Conservation (phyloP, 345 rosid genomes). For the Salix caprea region DNA sequence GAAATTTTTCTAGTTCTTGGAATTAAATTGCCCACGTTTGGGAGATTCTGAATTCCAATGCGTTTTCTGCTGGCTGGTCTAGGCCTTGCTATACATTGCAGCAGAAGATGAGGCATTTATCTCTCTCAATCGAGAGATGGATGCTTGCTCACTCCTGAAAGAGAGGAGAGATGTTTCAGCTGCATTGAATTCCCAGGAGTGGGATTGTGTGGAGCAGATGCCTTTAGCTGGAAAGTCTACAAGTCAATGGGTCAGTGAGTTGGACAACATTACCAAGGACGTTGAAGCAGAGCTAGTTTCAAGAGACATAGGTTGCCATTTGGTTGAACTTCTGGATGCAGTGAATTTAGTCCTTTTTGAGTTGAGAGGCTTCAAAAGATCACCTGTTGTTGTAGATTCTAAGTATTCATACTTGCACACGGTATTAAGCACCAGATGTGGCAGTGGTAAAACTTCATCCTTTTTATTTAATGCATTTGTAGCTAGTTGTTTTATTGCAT, state of each 20-base stretch:
- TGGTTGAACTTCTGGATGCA: constrained; percentile 75
- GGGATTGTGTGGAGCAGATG: constrained; percentile 49
- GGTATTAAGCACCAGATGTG: constrained; percentile 60
- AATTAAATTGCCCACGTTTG: not conserved
- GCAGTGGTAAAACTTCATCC: constrained; percentile 62
- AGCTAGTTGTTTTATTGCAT: constrained; percentile 1
- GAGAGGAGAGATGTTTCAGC: constrained; percentile 44
- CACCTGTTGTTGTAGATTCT: constrained; percentile 57
- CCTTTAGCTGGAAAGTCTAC: constrained; percentile 61
- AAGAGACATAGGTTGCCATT: constrained; percentile 76
- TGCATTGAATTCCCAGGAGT: constrained; percentile 32
- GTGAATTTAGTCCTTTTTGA: constrained; percentile 76
- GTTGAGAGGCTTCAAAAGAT: constrained; percentile 73
- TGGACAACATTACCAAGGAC: constrained; percentile 66
- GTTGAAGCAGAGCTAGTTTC: constrained; percentile 79
- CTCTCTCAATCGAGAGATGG: constrained; percentile 54
- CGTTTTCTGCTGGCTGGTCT: constrained; percentile 19
- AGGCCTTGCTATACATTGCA: constrained; percentile 77
- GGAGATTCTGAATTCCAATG: constrained; percentile 7
- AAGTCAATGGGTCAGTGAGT: constrained; percentile 58
- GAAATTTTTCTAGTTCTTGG: not conserved
- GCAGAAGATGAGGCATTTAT: constrained; percentile 86
- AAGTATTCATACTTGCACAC: constrained; percentile 69
- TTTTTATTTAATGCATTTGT: constrained; percentile 10
- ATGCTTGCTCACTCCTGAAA: constrained; percentile 42